Percentiles rank a stretch among this genome's conserved stretches.
Evolutionary conservation across 2,329 filamentous ascomycete genomes (phyloP).

Genomic region (Trichoderma citrinoviride): DNA sequence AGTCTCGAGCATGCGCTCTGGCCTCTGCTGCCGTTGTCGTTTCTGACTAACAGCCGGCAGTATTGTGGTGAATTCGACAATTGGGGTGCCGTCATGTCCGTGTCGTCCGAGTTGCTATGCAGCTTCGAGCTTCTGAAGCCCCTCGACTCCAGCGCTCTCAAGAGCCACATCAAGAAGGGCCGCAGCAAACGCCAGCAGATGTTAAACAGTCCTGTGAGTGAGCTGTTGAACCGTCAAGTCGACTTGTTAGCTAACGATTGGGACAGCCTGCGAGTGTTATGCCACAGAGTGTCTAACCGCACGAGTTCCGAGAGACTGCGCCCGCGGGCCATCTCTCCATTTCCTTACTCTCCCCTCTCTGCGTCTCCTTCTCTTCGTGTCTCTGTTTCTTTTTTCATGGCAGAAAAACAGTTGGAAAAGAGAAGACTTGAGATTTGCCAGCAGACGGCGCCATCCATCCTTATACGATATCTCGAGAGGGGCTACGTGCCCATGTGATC

Average conservation of each 20-base stretch:
- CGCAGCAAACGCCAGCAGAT: constrained; percentile 92
- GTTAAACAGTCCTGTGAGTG: constrained; percentile 89
- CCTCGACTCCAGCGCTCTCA: constrained; percentile 89
- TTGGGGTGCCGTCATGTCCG: constrained; percentile 98
- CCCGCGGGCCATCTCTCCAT: neutral
- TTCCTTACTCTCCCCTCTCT: neutral
- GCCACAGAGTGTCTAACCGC: constrained; percentile 52
- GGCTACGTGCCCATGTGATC: constrained; percentile 14
- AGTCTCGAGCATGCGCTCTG: constrained; percentile 39
- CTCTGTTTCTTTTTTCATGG: neutral
- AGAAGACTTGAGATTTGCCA: neutral
- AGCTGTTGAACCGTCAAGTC: neutral
- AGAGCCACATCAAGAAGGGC: constrained; percentile 98
- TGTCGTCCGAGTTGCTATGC: constrained; percentile 87
- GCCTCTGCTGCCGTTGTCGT: neutral
- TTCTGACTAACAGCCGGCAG: constrained; percentile 47
- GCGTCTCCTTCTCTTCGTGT: neutral
- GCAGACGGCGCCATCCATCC: constrained; percentile 6
- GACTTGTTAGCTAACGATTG: constrained; percentile 16
- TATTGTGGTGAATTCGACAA: constrained; percentile 99
- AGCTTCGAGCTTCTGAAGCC: constrained; percentile 97
- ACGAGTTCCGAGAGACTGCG: neutral
- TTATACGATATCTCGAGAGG: constrained; percentile 8
- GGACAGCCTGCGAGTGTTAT: constrained; percentile 54
- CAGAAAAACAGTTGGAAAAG: neutral